Evolutionary conservation across 306 rosid genomes (phyloP), one percentile per base, ranked within the genome.

Genomic region (Corylus americana): DNA sequence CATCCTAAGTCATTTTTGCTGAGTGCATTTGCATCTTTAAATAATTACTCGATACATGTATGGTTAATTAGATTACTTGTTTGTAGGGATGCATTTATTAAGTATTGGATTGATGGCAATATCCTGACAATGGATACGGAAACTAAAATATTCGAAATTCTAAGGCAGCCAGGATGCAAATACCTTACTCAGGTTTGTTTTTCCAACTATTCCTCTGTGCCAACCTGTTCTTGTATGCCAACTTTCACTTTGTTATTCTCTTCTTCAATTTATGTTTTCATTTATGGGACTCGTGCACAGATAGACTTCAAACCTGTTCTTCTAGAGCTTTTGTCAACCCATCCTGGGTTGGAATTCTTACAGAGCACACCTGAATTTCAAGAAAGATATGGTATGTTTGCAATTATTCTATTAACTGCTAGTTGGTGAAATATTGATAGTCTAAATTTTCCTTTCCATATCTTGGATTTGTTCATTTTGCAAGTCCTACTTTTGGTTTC

Each of bases 321-420:
- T 57, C 85, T 81, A 81, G 96, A 91, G 80, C 88, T 91, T 48
- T 79, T 91, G 85, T 71, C 86, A 64, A 77, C 93, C 71, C 96
- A 91, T 86, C 91, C 91, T 62, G 93, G 96, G 61, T 78, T 91
- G 84, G 93, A 89, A 73, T 91, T 91, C 83, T 87, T 91, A 82
- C 93, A 84, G 73, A 86, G 85, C 84, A 91, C 91, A 0, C 96
- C 93, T 66, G 93, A 91, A 63, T 91, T 91, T 85, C 96, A 91
- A 86, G 93, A 91, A 84, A 87, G 93, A 91, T 91, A 91, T 77
- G 93, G 96, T 91, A 88, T 27, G 80, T 42, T 67, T 14, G 47
- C 29, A 67, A 8, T 55, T 73, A 68, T 55, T 73, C 29, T 73
- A 63, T 27, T 67, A 76, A 11, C 51, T 67, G 51, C 72, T 44